These are phyloP conservation scores for Ulvella scutata DNA, from an alignment of 139 green algal species.

Conservation along the genomic window DNA sequence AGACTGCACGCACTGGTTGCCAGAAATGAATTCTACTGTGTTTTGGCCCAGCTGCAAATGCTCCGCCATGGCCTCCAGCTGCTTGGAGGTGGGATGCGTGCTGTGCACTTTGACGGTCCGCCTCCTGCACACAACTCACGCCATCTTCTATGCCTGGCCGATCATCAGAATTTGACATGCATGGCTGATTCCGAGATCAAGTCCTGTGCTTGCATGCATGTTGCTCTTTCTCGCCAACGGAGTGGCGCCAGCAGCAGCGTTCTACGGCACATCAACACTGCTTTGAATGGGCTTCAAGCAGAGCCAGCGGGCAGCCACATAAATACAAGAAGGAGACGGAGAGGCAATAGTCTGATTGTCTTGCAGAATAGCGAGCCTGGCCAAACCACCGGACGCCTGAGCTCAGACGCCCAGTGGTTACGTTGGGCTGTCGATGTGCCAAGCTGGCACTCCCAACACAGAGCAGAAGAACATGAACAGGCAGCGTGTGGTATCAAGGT, in stretches of 20 bases:
- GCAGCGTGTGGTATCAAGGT: too few relatives aligned
- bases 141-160: conserved; percentile 32
- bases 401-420: too few relatives aligned
- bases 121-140: background rate
- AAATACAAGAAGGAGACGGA: too few relatives aligned
- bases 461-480: too few relatives aligned
- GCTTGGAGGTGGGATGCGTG: conserved; percentile 24
- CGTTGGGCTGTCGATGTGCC: too few relatives aligned
- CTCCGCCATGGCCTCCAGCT: conserved; percentile 30
- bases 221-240: background rate
- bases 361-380: too few relatives aligned
- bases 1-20: conserved; percentile 26
- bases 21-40: conserved; percentile 58
- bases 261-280: background rate
- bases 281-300: too few relatives aligned
- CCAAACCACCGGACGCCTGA: too few relatives aligned
- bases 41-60: conserved; percentile 64
- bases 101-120: background rate
- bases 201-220: background rate
- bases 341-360: too few relatives aligned
- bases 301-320: too few relatives aligned
- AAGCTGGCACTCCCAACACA: too few relatives aligned
- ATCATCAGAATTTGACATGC: conserved; percentile 17
- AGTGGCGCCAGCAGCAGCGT: background rate
- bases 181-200: background rate